A percentile compares a stretch with the other conserved stretches of the same genome.
Evolutionary conservation across 129 eudicot genomes (phyloP).

Genomic region (Logfia minima): DNA sequence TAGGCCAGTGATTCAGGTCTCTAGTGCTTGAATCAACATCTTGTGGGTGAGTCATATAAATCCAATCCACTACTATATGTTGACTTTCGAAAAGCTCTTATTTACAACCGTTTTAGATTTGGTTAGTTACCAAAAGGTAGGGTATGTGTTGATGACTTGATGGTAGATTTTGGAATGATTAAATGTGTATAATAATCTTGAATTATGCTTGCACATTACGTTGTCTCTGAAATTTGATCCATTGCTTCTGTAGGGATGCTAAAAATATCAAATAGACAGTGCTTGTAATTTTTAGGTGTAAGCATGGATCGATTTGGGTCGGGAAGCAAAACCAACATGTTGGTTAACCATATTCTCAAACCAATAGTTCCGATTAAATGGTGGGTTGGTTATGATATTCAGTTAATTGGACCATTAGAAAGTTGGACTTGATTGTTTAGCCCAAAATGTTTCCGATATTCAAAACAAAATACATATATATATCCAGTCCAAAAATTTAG

Average conservation of each 20-base stretch:
- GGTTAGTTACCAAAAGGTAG: slow-evolving; percentile 14
- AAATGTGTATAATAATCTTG: slow-evolving; percentile 33
- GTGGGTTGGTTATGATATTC: too few relatives aligned
- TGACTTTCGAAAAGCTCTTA: slow-evolving; percentile 1
- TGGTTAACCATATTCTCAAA: too few relatives aligned
- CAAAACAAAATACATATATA: too few relatives aligned
- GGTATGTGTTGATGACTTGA: neutral
- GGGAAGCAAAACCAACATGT: too few relatives aligned
- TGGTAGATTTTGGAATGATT: slow-evolving; percentile 23
- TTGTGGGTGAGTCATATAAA: neutral
- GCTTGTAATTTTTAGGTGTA: neutral
- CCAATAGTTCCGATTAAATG: too few relatives aligned
- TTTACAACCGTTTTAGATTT: slow-evolving; percentile 1
- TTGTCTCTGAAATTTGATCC: neutral
- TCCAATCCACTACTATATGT: neutral
- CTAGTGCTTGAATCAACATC: neutral
- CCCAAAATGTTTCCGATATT: too few relatives aligned
- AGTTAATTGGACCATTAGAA: too few relatives aligned
- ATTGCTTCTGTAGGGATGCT: neutral
- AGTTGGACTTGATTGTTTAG: too few relatives aligned
- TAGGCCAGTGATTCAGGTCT: slow-evolving; percentile 36
- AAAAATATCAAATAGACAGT: neutral
- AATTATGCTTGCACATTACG: neutral
- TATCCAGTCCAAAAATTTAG: too few relatives aligned
- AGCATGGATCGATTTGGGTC: too few relatives aligned